These are phyloP conservation scores for Dipodascopsis uninucleata DNA, from an alignment of 805 yeast species.

Conservation along the genomic window DNA sequence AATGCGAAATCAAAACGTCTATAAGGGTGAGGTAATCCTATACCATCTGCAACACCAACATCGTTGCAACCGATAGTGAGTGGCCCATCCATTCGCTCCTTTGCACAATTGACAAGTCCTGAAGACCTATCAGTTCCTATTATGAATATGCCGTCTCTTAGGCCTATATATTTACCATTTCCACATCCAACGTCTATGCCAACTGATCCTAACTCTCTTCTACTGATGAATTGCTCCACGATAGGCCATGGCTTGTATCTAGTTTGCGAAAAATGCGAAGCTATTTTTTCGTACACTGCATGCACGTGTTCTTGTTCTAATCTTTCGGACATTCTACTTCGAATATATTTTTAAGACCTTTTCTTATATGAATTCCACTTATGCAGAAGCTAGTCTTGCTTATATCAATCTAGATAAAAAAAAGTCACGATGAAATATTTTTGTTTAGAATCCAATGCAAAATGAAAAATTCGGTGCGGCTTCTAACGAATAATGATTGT, in stretches of 20 bases:
- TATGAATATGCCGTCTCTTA: conserved; percentile 64
- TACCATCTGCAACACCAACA: conserved; percentile 76
- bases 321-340: too few relatives aligned
- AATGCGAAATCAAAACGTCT: conserved; percentile 75
- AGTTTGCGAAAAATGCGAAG: conserved; percentile 88
- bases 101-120: conserved; percentile 16
- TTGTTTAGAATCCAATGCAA: too few relatives aligned
- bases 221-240: conserved; percentile 64
- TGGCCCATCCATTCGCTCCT: conserved; percentile 21
- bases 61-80: too few relatives aligned
- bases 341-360: too few relatives aligned
- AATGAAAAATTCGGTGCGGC: too few relatives aligned
- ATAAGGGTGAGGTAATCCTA: conserved; percentile 55
- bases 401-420: too few relatives aligned
- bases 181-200: conserved; percentile 98
- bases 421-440: too few relatives aligned
- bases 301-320: conserved; percentile 79
- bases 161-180: conserved; percentile 82
- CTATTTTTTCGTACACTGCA: conserved; percentile 88
- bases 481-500: too few relatives aligned
- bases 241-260: conserved; percentile 98
- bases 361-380: too few relatives aligned
- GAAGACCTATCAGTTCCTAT: conserved; percentile 54
- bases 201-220: conserved; percentile 51
- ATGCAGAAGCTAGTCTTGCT: too few relatives aligned